phyloP scores from a whole-genome alignment of 2,329 filamentous ascomycete species.

The Neospermospora avenae region DNA sequence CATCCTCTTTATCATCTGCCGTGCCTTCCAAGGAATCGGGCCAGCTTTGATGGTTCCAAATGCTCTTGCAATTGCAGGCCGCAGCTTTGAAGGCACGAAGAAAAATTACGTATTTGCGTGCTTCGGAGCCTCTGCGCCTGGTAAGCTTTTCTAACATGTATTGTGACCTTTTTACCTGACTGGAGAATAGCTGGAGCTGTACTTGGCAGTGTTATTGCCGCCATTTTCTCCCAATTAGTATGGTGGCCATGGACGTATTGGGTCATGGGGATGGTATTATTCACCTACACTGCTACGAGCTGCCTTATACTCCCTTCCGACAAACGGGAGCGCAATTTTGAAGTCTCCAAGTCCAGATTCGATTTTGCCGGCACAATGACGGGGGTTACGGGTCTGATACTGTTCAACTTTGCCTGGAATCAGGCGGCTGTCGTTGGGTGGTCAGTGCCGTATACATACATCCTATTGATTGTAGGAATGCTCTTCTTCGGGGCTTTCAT shows the following conservation, averaged over 20 bases:
- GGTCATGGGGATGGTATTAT: constrained; percentile 40
- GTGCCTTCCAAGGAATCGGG: constrained; percentile 52
- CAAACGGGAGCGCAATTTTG: constrained; percentile 18
- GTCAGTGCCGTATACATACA: constrained; percentile 19
- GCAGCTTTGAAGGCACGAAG: constrained; percentile 43
- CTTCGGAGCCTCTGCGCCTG: constrained; percentile 45
- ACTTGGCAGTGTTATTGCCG: constrained; percentile 40
- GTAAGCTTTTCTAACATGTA: neutral
- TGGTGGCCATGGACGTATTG: constrained; percentile 52
- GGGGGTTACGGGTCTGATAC: constrained; percentile 47
- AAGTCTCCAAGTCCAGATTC: constrained; percentile 23
- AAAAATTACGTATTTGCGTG: constrained; percentile 44
- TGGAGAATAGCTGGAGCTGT: constrained; percentile 38
- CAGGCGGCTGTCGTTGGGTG: constrained; percentile 21
- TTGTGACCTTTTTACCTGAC: neutral
- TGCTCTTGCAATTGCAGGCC: constrained; percentile 47
- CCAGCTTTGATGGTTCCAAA: constrained; percentile 50
- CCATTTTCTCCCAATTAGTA: constrained; percentile 37
- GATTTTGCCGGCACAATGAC: constrained; percentile 43
- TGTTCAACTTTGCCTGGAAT: constrained; percentile 55
- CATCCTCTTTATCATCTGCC: constrained; percentile 43
- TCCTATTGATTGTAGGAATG: constrained; percentile 42
- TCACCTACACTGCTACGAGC: constrained; percentile 36
- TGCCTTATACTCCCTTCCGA: constrained; percentile 39
- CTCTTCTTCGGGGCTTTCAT: constrained; percentile 53